Conservation (phyloP, 2,329 filamentous ascomycete species). For the Chrysoporthe austroafricana region DNA sequence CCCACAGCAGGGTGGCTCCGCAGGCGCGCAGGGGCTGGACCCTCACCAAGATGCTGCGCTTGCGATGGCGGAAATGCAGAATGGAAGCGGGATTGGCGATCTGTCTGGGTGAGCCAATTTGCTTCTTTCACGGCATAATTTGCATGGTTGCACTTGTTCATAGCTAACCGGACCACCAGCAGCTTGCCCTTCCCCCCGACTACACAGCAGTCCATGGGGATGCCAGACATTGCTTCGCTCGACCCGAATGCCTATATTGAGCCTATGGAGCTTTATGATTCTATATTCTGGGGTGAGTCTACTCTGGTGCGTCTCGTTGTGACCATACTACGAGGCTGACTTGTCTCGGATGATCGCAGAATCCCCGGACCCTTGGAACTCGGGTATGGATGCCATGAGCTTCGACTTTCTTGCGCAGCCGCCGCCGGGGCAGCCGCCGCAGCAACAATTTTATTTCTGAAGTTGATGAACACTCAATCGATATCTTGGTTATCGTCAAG, state of each 20-base stretch:
- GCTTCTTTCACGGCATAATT: neutral
- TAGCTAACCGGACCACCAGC: conserved; percentile 31
- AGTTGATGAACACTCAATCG: no score
- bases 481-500: neutral
- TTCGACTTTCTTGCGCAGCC: conserved; percentile 65
- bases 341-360: conserved; percentile 43
- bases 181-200: conserved; percentile 46
- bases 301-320: neutral
- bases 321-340: conserved; percentile 1
- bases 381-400: conserved; percentile 59
- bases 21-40: conserved; percentile 43
- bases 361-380: conserved; percentile 63
- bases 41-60: conserved; percentile 65
- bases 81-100: conserved; percentile 53
- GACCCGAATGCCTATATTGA: conserved; percentile 65
- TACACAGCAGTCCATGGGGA: conserved; percentile 38
- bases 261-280: conserved; percentile 70
- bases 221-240: conserved; percentile 52
- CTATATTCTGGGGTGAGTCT: conserved; percentile 67
- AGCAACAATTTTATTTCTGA: conserved; percentile 61
- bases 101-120: conserved; percentile 43
- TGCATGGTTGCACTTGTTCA: no score
- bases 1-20: conserved; percentile 30
- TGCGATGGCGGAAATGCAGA: conserved; percentile 69
- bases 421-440: conserved; percentile 59